phyloP scores from a whole-genome alignment of 495 filamentous ascomycete genomes.

The Penicillium simplicissimum region DNA sequence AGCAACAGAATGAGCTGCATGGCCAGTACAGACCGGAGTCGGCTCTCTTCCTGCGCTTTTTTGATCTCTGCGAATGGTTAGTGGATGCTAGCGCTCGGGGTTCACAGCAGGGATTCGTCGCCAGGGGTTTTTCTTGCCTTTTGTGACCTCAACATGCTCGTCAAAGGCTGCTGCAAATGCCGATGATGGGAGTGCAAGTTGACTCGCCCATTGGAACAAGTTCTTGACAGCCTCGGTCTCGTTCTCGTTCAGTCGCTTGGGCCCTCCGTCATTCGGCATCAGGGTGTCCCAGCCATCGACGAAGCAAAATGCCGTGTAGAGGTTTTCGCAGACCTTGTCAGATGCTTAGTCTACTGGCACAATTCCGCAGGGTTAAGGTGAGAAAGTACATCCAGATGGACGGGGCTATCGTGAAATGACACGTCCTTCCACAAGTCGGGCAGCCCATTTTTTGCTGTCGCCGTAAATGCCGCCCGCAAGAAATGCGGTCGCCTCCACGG shows the following conservation, averaged over 20 bases:
- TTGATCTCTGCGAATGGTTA: constrained; percentile 16
- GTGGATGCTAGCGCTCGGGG: no score
- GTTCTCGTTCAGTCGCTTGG: constrained; percentile 17
- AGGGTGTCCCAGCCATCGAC: constrained; percentile 23
- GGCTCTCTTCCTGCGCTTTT: constrained; percentile 23
- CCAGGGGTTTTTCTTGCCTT: constrained; percentile 2
- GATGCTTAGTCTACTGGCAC: constrained; percentile 9
- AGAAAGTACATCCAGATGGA: constrained; percentile 26
- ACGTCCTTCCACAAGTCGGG: constrained; percentile 36
- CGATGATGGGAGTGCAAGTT: constrained; percentile 34
- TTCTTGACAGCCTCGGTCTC: constrained; percentile 32
- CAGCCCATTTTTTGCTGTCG: constrained; percentile 18
- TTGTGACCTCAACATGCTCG: constrained; percentile 29
- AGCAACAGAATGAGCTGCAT: constrained; percentile 33
- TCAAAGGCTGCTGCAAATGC: constrained; percentile 35
- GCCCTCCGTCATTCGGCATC: constrained; percentile 17
- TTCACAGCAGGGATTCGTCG: neutral
- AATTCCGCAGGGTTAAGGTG: neutral
- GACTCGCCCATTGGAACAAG: constrained; percentile 40
- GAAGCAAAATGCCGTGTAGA: constrained; percentile 31
- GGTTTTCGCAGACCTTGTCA: constrained; percentile 32
- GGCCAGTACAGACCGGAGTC: constrained; percentile 29
- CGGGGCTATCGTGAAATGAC: constrained; percentile 24
- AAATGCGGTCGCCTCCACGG: constrained; percentile 11
- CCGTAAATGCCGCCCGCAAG: neutral